Evolutionary conservation across 2,329 filamentous ascomycete genomes (phyloP), one percentile per base, ranked within the genome.

Genomic region (Epicoccum sorghinum): DNA sequence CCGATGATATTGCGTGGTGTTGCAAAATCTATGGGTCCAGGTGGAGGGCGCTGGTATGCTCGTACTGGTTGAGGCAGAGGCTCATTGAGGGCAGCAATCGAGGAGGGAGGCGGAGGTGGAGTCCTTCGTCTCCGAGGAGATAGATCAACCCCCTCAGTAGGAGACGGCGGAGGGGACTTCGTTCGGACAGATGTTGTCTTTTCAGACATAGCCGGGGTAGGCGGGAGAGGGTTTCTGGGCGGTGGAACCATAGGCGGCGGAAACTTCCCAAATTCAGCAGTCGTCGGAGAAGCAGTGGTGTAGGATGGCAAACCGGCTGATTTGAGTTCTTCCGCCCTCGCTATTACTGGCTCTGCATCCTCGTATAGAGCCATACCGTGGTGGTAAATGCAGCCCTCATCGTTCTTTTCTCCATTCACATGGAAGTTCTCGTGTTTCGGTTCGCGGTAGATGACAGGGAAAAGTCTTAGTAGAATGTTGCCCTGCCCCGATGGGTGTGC

Each of bases 361-460:
- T 80, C 78, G 62, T 81, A 83, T 25, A 84, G 65, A 40, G 80
- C 78, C 29, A 78, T 64, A 7, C 82, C 82, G 24, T 74, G 69
- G 35, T 80, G 77, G 60, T 82, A 83, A n/a, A 80, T 69, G 61
- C 78, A 81, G 8, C 76, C 77, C 44, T 77, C 74, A 52, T 82
- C 79, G 36, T 72, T 69, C 44, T 62, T 65, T 39, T 80, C 79
- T 32, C 75, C 74, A 3, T 77, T 74, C 7, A 61, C 49, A 22
- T 69, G 67, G 64, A 82, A 79, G 48, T 66, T 67, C 44, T 73
- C 71, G 52, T 82, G 80, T 12, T 79, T 79, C 12, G 78, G 72
- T 64, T 84, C 81, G n/a, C 82, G 78, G 41, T 75, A 73, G 37
- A 84, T 80, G 43, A 80, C 78, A 2, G 82, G 82, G 68, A 83